phyloP scores from a whole-genome alignment of 2,329 filamentous ascomycete species.

The Hypoxylon sp. region DNA sequence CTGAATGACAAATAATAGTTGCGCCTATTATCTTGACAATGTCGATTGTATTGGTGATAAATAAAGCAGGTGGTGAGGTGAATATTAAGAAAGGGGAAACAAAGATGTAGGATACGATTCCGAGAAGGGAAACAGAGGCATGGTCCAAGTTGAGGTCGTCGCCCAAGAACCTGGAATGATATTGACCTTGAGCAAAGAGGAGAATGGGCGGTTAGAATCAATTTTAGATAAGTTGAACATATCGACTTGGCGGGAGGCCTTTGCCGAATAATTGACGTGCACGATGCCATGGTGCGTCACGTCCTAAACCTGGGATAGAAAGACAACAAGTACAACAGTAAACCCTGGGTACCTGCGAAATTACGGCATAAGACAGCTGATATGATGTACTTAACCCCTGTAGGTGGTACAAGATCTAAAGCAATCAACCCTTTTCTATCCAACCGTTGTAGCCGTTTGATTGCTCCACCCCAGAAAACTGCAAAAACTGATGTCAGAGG shows the following conservation, averaged over 20 bases:
- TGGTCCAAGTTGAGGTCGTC: conserved; percentile 27
- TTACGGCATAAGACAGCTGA: conserved; percentile 4
- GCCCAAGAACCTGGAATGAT: conserved; percentile 26
- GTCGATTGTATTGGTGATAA: conserved; percentile 18
- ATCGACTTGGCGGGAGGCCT: conserved; percentile 40
- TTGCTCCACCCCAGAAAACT: conserved; percentile 23
- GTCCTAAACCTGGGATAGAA: conserved; percentile 25
- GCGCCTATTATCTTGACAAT: conserved; percentile 14
- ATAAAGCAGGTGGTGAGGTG: conserved; percentile 8
- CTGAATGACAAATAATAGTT: conserved; percentile 5
- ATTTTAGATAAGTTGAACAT: conserved; percentile 30
- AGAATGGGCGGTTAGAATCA: conserved; percentile 34
- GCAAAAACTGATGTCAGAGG: conserved; percentile 44
- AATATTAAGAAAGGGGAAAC: conserved; percentile 26
- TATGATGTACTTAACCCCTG: conserved; percentile 23
- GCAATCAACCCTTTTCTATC: conserved; percentile 3
- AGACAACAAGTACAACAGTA: conserved; percentile 22
- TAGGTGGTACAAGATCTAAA: conserved; percentile 29
- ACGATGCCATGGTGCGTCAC: conserved; percentile 36
- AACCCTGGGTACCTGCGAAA: conserved; percentile 11
- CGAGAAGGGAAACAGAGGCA: conserved; percentile 29
- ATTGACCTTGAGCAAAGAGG: conserved; percentile 17
- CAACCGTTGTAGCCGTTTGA: conserved; percentile 18
- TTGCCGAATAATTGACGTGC: conserved; percentile 28
- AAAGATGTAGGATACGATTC: conserved; percentile 14